Base-by-base conservation (phyloP, 805 yeast species). In the Cyberlindnera samutprakarnensis region DNA sequence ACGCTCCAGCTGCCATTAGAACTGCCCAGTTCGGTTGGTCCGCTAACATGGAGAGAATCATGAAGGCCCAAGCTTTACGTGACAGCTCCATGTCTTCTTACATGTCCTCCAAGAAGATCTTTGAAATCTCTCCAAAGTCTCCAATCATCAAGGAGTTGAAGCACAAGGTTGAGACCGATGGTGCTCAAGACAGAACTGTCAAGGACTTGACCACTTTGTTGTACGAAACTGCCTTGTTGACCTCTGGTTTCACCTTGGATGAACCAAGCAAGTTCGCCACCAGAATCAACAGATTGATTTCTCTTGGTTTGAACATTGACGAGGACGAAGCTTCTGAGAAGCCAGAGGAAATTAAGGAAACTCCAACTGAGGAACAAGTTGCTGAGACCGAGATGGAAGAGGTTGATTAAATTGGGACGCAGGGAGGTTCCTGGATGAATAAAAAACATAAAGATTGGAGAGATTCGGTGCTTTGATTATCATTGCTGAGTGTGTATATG, bases 11-110 rank as follows among this genome's bases (percentile, higher is more conserved):
- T 64, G 98, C 98, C 53, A 92, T 92, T 64, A 87, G 98, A 78
- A 92, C 98, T 51, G 97, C 96, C 52, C 97, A 92, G 74, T 92
- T 92, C 66, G 98, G 99, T 65, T 92, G 99, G 99, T 92, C 98
- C 51, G 99, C 99, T 58, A 92, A 92, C 77, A 92, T 92, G 98
- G 99, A 92, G 76, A 90, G 98, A 82, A 92, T 92, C 77, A 92
- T 92, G 99, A 92, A 92, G 77, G 98, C 98, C 43, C 99, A 92
- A 75, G 98, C 99, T 54, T 73, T 92, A 57, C 87, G 97, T 74
- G 98, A 92, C 67, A 84, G 95, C 53, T 75, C 95, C 53, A 92
- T 92, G 98, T 87, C 97, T 25, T 78, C 96, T 43, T 92, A 92
- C 92, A 92, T 92, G 99, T 82, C 97, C 30, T 92, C 98, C 36